phyloP scores from a whole-genome alignment of 2,329 filamentous ascomycete species.

The Venturia nashicola region DNA sequence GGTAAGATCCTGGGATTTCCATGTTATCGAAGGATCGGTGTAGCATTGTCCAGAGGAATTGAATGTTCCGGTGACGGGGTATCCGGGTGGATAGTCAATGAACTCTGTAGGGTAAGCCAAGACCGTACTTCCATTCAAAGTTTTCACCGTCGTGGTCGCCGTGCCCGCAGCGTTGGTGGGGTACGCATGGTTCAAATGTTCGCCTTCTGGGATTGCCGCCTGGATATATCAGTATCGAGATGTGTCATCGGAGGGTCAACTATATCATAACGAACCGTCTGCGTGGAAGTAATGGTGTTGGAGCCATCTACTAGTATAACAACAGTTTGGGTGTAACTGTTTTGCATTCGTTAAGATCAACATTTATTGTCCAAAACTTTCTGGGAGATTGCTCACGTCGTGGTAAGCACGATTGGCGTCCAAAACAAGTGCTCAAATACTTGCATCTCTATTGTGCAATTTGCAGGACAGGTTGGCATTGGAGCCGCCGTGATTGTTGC shows the following conservation, averaged over 20 bases:
- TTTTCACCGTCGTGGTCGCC: background rate
- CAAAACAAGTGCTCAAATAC: background rate
- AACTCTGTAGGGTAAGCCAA: background rate
- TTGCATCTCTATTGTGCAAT: background rate
- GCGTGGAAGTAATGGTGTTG: background rate
- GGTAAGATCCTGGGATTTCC: background rate
- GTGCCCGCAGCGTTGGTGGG: background rate
- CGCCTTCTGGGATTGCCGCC: background rate
- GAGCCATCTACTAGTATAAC: background rate
- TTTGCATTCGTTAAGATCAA: background rate
- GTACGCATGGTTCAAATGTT: background rate
- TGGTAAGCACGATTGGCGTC: background rate
- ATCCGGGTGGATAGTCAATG: background rate
- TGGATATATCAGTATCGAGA: background rate
- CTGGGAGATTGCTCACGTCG: background rate
- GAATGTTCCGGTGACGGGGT: background rate
- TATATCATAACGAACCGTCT: background rate
- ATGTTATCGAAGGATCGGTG: background rate
- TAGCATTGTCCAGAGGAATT: background rate
- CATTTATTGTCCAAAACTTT: background rate
- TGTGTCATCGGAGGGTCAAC: background rate
- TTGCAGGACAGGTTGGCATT: background rate
- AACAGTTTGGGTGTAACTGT: background rate
- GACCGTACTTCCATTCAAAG: background rate
- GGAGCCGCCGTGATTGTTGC: background rate